Percentiles rank a stretch among this genome's conserved stretches.
These are phyloP conservation scores for Boletus huronensis DNA, from an alignment of 768 basidiomycete genomes.

Conservation along the genomic window DNA sequence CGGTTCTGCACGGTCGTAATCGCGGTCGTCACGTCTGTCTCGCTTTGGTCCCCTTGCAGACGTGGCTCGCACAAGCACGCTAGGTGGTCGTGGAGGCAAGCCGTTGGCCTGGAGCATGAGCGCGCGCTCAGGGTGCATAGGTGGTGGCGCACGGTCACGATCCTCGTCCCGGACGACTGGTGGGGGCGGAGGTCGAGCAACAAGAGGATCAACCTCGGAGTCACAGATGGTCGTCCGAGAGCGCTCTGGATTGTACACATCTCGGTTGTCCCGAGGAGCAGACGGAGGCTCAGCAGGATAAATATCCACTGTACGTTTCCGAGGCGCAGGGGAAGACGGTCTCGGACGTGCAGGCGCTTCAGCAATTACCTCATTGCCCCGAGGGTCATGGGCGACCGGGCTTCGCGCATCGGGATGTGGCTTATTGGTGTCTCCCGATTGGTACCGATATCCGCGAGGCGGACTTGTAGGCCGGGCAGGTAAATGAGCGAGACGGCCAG, in stretches of 20 bases:
- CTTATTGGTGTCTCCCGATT: slow-evolving; percentile 8
- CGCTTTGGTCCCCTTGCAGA: slow-evolving; percentile 20
- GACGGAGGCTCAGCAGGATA: slow-evolving; percentile 6
- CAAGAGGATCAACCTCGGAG: neutral
- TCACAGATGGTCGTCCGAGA: slow-evolving; percentile 13
- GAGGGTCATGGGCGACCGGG: neutral
- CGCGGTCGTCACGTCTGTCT: slow-evolving; percentile 18
- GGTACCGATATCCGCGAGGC: slow-evolving; percentile 8
- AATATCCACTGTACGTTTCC: slow-evolving; percentile 7
- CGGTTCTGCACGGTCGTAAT: slow-evolving; percentile 21
- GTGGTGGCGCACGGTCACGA: slow-evolving; percentile 9
- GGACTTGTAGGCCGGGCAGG: slow-evolving; percentile 24
- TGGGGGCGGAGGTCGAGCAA: slow-evolving; percentile 1
- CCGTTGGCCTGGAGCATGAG: slow-evolving; percentile 28
- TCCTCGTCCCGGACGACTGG: slow-evolving; percentile 3
- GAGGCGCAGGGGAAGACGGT: slow-evolving; percentile 3
- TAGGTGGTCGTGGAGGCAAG: slow-evolving; percentile 28
- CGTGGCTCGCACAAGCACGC: slow-evolving; percentile 10
- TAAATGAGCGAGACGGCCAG: slow-evolving; percentile 16
- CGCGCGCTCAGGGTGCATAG: slow-evolving; percentile 33
- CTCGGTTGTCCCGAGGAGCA: slow-evolving; percentile 9
- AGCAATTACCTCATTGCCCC: neutral
- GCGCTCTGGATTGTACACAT: slow-evolving; percentile 4
- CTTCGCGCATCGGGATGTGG: neutral
- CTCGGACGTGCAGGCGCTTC: slow-evolving; percentile 8